Percentiles rank a stretch among this genome's conserved stretches.
Evolutionary conservation across 176 grass and related monocot species (phyloP).

Genomic region (Juncus inflexus): DNA sequence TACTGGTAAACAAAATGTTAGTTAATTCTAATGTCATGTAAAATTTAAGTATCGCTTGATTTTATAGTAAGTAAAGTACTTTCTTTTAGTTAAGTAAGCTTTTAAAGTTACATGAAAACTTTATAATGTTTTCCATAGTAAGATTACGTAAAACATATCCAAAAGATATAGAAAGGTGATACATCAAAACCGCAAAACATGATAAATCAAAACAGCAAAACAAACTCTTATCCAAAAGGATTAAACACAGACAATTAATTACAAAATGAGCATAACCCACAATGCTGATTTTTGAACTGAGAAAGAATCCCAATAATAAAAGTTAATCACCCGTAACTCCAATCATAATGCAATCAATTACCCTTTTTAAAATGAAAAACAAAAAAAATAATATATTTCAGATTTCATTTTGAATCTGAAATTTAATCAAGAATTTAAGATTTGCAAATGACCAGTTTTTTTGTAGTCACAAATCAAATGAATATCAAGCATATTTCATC

Average conservation of each 20-base stretch:
- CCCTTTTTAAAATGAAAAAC: neutral
- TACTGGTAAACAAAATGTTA: too few relatives aligned
- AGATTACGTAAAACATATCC: neutral
- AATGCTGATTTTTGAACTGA: neutral
- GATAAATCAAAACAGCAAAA: neutral
- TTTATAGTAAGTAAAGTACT: too few relatives aligned
- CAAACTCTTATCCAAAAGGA: constrained; percentile 3
- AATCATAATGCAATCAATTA: constrained; percentile 8
- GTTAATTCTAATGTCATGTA: too few relatives aligned
- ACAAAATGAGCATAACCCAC: neutral
- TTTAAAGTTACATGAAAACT: too few relatives aligned
- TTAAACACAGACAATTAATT: neutral
- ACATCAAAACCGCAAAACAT: neutral
- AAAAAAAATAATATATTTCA: constrained; percentile 18
- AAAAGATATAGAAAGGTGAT: neutral
- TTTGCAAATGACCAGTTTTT: too few relatives aligned
- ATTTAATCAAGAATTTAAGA: constrained; percentile 21
- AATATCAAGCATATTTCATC: constrained; percentile 28
- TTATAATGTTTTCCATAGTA: too few relatives aligned
- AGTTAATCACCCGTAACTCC: constrained; percentile 5
- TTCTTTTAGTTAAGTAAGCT: too few relatives aligned
- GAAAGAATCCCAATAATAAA: constrained; percentile 5
- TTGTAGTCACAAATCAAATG: constrained; percentile 32
- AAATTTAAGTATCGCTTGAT: too few relatives aligned
- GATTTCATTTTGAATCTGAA: constrained; percentile 31